Conservation (phyloP, 306 rosid genomes). For the Fagus crenata region DNA sequence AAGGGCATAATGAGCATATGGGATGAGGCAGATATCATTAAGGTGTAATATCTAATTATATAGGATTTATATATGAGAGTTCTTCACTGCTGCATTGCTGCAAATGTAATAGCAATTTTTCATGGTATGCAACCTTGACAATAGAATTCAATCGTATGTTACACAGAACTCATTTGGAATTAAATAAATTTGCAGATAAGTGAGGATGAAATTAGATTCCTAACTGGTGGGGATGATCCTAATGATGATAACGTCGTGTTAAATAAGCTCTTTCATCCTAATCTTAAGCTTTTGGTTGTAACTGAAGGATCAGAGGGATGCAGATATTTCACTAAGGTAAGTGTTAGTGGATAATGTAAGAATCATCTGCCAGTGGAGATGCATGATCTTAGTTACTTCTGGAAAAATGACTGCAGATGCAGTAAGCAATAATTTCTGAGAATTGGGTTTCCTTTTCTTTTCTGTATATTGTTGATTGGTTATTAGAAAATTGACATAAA, state of each 20-base stretch:
- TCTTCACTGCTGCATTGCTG: background rate
- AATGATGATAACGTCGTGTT: slow-evolving; percentile 66
- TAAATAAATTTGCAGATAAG: slow-evolving; percentile 57
- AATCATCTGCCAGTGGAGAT: slow-evolving; percentile 11
- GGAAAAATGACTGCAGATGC: background rate
- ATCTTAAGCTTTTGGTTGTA: slow-evolving; percentile 67
- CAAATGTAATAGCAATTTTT: background rate
- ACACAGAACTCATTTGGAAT: slow-evolving; percentile 11
- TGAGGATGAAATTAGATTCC: slow-evolving; percentile 72
- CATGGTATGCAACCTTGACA: background rate
- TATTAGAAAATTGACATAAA: background rate
- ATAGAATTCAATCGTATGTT: background rate
- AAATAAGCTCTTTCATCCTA: slow-evolving; percentile 66
- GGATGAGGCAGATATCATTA: slow-evolving; percentile 81
- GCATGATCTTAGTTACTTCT: background rate
- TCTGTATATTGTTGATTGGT: background rate
- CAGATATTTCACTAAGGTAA: slow-evolving; percentile 77
- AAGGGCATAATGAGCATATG: slow-evolving; percentile 79
- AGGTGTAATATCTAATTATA: slow-evolving; percentile 42
- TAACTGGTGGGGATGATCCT: slow-evolving; percentile 74
- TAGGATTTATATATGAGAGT: slow-evolving; percentile 5
- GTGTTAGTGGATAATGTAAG: slow-evolving; percentile 13
- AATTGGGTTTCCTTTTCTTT: slow-evolving; percentile 1
- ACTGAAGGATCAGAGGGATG: slow-evolving; percentile 80
- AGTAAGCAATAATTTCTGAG: background rate